A percentile compares a stretch with the other conserved stretches of the same genome.
These are phyloP conservation scores for Pisolithus microcarpus DNA, from an alignment of 768 basidiomycete genomes.

Conservation along the genomic window DNA sequence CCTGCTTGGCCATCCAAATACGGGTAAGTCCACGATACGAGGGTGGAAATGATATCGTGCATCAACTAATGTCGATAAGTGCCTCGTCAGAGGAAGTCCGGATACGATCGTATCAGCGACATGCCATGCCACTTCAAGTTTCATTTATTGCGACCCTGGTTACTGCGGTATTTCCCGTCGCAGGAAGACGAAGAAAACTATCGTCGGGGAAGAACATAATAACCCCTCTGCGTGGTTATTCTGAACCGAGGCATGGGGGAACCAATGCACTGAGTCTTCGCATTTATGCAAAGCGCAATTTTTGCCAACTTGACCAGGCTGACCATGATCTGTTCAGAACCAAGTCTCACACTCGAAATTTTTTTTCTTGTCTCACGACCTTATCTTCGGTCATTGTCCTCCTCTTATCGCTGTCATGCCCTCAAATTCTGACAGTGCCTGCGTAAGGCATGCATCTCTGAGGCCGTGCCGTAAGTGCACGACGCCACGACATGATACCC, in stretches of 20 bases:
- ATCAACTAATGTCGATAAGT: too few relatives aligned
- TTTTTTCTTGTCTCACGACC: not conserved
- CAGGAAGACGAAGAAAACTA: too few relatives aligned
- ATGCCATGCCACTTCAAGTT: not conserved
- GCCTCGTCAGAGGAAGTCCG: too few relatives aligned
- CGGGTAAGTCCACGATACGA: not conserved
- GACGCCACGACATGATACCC: not conserved
- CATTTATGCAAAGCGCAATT: too few relatives aligned
- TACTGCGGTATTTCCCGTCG: too few relatives aligned
- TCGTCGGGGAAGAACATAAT: too few relatives aligned
- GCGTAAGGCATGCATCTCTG: not conserved
- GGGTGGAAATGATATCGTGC: not conserved
- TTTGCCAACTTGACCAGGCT: too few relatives aligned
- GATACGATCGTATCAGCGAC: not conserved
- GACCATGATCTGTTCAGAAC: too few relatives aligned
- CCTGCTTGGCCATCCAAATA: not conserved
- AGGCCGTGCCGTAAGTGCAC: not conserved
- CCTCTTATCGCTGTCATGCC: not conserved
- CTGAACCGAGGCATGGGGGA: too few relatives aligned
- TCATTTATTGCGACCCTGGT: too few relatives aligned
- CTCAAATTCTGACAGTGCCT: not conserved
- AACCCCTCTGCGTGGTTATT: too few relatives aligned
- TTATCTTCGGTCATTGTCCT: not conserved
- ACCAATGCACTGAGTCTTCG: too few relatives aligned
- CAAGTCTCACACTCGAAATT: not conserved